Conservation (phyloP, 2,329 filamentous ascomycete species). For the Monosporascus sp. region DNA sequence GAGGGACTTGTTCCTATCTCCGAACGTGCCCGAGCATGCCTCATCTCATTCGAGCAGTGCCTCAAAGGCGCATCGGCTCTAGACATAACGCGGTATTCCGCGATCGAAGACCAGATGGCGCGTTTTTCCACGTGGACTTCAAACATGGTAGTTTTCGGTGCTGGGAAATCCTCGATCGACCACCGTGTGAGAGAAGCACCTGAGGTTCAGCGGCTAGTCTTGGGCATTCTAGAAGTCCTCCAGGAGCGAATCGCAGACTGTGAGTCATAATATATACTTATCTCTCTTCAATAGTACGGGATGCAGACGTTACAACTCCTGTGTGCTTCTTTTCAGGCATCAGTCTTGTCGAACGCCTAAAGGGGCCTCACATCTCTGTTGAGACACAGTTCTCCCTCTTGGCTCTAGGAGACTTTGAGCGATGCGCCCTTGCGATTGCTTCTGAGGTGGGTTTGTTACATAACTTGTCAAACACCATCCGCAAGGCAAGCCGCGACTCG, state of each 20-base stretch:
- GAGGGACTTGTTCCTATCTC: too few relatives aligned
- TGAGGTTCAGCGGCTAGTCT: conserved; percentile 2
- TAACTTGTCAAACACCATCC: conserved; percentile 6
- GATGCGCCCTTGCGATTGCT: conserved; percentile 1
- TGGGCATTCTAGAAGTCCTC: not conserved
- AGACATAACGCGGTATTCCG: not conserved
- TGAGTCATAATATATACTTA: too few relatives aligned
- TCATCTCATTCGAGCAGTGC: too few relatives aligned
- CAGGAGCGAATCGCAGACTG: too few relatives aligned
- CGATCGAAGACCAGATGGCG: conserved; percentile 7
- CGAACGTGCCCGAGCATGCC: too few relatives aligned
- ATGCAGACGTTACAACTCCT: too few relatives aligned
- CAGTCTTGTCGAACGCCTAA: too few relatives aligned
- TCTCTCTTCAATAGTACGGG: too few relatives aligned
- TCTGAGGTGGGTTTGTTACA: conserved; percentile 5
- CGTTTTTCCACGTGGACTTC: conserved; percentile 7
- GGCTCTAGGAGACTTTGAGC: not conserved
- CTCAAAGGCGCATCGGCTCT: not conserved
- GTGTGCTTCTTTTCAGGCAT: too few relatives aligned
- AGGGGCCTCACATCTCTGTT: not conserved
- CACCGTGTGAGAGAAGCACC: conserved; percentile 4
- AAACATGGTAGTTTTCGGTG: conserved; percentile 5
- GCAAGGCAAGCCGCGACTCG: conserved; percentile 6
- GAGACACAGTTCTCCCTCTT: not conserved
- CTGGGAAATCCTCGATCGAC: conserved; percentile 1